Evolutionary conservation across 1,284 basidiomycete genomes (phyloP), one percentile per base, ranked within the genome.

Genomic region (Neolentinus lepideus): DNA sequence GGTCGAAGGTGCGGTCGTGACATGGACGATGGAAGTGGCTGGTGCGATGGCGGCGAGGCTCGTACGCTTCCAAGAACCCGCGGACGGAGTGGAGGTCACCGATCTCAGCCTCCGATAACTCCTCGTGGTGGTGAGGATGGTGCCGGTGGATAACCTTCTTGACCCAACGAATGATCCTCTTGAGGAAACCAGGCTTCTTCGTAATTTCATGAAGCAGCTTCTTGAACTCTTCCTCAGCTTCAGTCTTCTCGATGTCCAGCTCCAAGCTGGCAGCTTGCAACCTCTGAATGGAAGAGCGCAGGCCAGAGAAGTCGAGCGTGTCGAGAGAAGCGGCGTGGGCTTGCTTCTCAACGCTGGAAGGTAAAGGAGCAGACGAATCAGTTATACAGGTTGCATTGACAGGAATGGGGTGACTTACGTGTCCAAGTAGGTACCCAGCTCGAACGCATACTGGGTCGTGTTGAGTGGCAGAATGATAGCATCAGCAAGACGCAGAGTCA

Each of bases 401-500:
- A n/a, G 29, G 9, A 14, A 31, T 2, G 35, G 3, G 14, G 27
- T 29, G 27, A 19, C 75, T 21, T 61, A 81, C 80, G 64, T 69
- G 55, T 78, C 66, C 12, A 84, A 68, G 58, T 83, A 81, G 9
- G 65, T 66, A 53, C 74, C 73, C 25, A 83, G 69, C 57, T 80
- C 75, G 43, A 72, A 65, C 1, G 80, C 67, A 58, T 92, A 92
- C 62, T 88, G 81, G 1, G 87, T 89, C 4, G 88, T 85, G 67
- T 93, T 91, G 62, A 94, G 69, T 0, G 90, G 90, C 4, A 84
- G 69, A 8, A 83, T 64, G 45, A 86, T 68, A 3, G 78, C 69
- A 58, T 85, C 80, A 0, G 83, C 77, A 2, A 90, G 66, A 16
- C 85, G 78, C 38, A 93, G 71, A 2, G 81, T 71, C 60, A 80